phyloP scores from a whole-genome alignment of 805 yeast species.

The Wickerhamomyces strasburgensis region DNA sequence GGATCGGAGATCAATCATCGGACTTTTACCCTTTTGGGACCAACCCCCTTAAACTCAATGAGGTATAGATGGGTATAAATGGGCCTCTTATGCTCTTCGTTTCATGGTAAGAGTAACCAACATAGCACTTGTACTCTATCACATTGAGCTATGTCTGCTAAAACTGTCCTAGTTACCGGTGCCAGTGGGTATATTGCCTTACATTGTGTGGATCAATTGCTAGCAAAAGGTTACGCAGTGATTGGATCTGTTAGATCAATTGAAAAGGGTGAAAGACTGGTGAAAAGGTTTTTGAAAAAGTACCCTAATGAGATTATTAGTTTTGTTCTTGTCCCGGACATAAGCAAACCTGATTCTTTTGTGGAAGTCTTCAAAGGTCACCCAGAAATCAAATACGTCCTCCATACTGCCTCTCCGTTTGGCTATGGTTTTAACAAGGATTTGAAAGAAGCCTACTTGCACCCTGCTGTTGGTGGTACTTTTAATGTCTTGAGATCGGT shows the following conservation, averaged over 20 bases:
- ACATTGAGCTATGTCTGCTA: background rate
- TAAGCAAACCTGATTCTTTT: constrained; percentile 38
- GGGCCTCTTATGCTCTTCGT: no score
- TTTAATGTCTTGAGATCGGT: constrained; percentile 34
- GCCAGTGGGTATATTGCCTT: constrained; percentile 43
- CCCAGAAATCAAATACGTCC: constrained; percentile 45
- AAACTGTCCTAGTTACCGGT: constrained; percentile 35
- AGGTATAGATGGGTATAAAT: no score
- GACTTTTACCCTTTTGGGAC: no score
- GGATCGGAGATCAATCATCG: no score
- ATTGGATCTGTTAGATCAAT: constrained; percentile 28
- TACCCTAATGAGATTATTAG: background rate
- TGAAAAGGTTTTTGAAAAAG: constrained; percentile 4
- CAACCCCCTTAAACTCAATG: no score
- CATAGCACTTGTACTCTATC: no score
- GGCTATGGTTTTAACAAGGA: constrained; percentile 29
- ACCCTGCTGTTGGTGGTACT: constrained; percentile 59
- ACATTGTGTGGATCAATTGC: constrained; percentile 33
- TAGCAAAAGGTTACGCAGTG: constrained; percentile 34
- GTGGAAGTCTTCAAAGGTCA: constrained; percentile 36
- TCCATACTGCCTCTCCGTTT: constrained; percentile 58
- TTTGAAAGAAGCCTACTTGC: constrained; percentile 44
- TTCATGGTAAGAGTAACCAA: no score
- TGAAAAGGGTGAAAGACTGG: constrained; percentile 27
- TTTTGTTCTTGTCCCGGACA: constrained; percentile 36